These are phyloP conservation scores for Skeletonema tropicum DNA, from an alignment of 108 stramenopile genomes.

Conservation along the genomic window DNA sequence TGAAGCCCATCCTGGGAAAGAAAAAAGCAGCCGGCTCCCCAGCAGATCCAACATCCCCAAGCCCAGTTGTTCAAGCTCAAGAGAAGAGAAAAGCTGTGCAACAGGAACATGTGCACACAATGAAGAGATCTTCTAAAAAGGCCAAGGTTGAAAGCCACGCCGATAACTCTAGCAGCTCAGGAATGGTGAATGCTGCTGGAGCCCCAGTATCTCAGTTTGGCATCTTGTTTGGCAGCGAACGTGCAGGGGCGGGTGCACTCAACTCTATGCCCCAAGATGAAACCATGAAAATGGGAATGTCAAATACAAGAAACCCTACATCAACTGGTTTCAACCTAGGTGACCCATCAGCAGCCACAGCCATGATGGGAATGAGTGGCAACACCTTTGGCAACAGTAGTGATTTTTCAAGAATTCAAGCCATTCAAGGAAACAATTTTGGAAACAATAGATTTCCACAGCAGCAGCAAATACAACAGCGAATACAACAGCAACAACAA, in stretches of 20 bases:
- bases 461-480: no score
- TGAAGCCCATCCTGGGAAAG: conserved; percentile 29
- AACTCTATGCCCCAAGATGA: not conserved
- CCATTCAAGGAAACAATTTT: not conserved
- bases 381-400: not conserved
- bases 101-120: not conserved
- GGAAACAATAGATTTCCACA: not conserved
- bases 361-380: not conserved
- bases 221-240: not conserved
- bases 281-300: not conserved
- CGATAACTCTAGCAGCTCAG: not conserved
- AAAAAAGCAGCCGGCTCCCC: not conserved
- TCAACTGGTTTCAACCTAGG: not conserved
- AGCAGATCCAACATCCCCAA: not conserved
- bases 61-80: conserved; percentile 15
- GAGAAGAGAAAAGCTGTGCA: conserved; percentile 4
- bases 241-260: not conserved
- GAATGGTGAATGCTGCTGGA: not conserved
- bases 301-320: not conserved
- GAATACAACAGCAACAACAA: not conserved
- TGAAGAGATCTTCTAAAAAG: not conserved
- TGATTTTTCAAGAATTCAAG: not conserved
- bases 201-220: not conserved
- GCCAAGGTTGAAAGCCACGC: not conserved
- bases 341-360: not conserved